Evolutionary conservation across 2,329 filamentous ascomycete genomes (phyloP), one percentile per base, ranked within the genome.

Genomic region (Xylaria sp.): DNA sequence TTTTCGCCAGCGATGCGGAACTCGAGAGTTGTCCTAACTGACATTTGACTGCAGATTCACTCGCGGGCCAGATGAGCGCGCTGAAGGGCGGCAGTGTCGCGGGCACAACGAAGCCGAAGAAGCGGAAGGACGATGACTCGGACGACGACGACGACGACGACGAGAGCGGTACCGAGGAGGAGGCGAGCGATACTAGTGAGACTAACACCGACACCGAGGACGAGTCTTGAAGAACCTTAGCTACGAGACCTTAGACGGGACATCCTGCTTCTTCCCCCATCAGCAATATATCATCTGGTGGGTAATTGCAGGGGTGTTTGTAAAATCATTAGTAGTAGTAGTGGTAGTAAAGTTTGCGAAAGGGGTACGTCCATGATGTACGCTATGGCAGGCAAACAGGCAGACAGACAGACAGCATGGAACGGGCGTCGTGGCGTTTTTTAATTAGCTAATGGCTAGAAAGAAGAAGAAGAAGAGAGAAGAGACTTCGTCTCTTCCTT

Each of bases 51-150:
- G 6, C 61, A 95, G 91, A 96, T 74, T 92, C 91, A 1, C 80
- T 97, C 63, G 92, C 92, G 44, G 92, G 92, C 56, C 91, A 96
- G 74, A 94, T 96, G 90, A 87, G 87, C 59, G 88, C 89, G 11
- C 84, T 96, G 57, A 95, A 94, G 78, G 88, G 87, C 11, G 89
- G 85, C 24, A 78, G 75, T 29, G 77, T 82, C 38, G 74, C 82
- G 7, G 69, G 76, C 24, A 68, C 76, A 38, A 74, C 77, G 41
- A 86, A 85, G 76, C 81, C 84, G 65, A 84, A 78, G 69, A 82
- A 78, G 69, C 77, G 74, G 63, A 70, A 72, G 43, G 83, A 83
- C 2, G 77, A 80, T 4, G 85, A 88, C 43, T 87, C 84, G 1
- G 58, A 60, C n/a, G 82, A 80, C 50, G 87, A 90, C 50, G 87